These are phyloP conservation scores for Castanospermum australe DNA, from an alignment of 306 rosid genomes.

Conservation along the genomic window DNA sequence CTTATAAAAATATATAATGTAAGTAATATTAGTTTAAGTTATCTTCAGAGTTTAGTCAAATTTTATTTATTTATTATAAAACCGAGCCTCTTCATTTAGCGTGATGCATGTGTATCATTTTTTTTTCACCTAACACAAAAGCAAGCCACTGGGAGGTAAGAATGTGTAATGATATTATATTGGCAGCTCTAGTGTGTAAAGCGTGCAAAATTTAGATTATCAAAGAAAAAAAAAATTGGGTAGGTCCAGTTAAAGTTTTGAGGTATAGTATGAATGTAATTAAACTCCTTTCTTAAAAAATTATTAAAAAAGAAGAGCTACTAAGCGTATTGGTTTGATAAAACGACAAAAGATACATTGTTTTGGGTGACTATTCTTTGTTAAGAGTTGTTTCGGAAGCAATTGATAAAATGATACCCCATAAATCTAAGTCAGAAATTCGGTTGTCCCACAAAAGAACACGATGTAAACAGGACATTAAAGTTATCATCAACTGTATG, in stretches of 20 bases:
- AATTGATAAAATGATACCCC: no score
- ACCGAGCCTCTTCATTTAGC: not conserved
- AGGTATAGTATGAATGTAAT: no score
- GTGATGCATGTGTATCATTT: constrained; percentile 2
- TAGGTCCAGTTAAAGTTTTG: not conserved
- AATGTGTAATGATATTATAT: not conserved
- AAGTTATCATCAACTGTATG: no score
- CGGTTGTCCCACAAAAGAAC: no score
- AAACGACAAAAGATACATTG: no score
- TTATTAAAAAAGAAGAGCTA: no score
- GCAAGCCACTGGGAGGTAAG: not conserved
- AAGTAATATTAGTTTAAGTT: not conserved
- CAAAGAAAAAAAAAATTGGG: not conserved
- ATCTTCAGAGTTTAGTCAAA: not conserved
- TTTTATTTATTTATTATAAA: not conserved
- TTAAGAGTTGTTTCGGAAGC: no score
- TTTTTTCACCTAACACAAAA: not conserved
- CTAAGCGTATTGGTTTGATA: no score
- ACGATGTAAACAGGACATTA: no score
- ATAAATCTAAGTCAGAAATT: no score
- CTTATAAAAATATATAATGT: not conserved
- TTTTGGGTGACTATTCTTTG: no score
- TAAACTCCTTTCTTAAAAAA: no score
- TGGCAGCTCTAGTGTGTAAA: not conserved
- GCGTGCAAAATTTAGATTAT: not conserved